A percentile compares a stretch with the other conserved stretches of the same genome.
Evolutionary conservation across 2,329 filamentous ascomycete species (phyloP).

Genomic region (Paramyrothecium sp.): DNA sequence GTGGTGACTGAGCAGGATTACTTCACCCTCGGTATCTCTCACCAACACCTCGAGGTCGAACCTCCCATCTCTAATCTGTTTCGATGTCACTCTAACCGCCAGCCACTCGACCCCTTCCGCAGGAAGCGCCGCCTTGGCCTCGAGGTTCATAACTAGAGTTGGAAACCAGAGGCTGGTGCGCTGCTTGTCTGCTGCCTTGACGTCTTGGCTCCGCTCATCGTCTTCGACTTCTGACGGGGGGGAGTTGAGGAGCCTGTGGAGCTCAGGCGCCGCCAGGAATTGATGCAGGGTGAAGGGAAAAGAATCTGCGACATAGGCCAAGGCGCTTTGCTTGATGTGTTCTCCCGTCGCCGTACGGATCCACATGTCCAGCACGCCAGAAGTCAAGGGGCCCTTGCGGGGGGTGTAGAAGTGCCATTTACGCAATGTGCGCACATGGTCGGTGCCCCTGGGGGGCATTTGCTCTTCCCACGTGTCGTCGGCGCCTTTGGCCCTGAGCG

Average conservation of each 20-base stretch:
- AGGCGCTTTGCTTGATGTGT: constrained; percentile 60
- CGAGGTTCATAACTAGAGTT: constrained; percentile 71
- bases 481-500: neutral
- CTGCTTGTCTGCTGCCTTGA: neutral
- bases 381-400: constrained; percentile 6
- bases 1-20: neutral
- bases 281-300: constrained; percentile 41
- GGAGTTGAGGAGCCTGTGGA: neutral
- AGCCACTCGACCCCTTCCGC: constrained; percentile 70
- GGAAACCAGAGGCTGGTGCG: constrained; percentile 64
- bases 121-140: constrained; percentile 72
- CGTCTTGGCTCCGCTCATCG: neutral
- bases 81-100: constrained; percentile 62
- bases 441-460: constrained; percentile 13
- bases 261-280: neutral
- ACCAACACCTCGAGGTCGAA: constrained; percentile 73
- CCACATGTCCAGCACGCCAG: constrained; percentile 45
- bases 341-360: constrained; percentile 58
- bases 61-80: constrained; percentile 67
- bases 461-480: constrained; percentile 17
- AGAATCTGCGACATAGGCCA: constrained; percentile 64
- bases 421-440: constrained; percentile 18
- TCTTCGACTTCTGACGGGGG: neutral
- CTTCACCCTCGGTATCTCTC: neutral
- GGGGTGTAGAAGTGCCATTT: constrained; percentile 30